Percentiles rank a stretch among this genome's conserved stretches.
Evolutionary conservation across 257 asterid species (phyloP).

Genomic region (Nicotiana tomentosiformis): DNA sequence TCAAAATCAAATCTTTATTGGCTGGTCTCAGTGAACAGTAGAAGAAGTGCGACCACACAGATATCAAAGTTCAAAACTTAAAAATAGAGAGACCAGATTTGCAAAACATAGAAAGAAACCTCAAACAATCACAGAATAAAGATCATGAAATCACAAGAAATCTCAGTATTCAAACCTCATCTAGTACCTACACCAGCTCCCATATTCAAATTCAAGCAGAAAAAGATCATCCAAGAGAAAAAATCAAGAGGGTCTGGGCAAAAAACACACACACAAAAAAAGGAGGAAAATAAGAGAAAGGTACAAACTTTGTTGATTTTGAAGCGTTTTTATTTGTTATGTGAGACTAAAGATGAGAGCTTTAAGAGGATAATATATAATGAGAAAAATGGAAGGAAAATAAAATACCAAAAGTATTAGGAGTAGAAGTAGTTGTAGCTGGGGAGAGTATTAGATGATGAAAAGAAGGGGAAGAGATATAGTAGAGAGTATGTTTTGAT

Average conservation of each 20-base stretch:
- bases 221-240: background rate
- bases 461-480: slow-evolving; percentile 8
- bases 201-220: background rate
- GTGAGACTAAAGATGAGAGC: background rate
- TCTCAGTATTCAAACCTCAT: slow-evolving; percentile 11
- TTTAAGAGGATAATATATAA: background rate
- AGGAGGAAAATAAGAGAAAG: background rate
- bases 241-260: background rate
- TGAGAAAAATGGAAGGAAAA: background rate
- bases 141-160: slow-evolving; percentile 46
- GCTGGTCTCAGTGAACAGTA: slow-evolving; percentile 40
- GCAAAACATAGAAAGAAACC: background rate
- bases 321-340: background rate
- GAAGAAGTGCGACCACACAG: background rate
- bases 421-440: background rate
- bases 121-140: slow-evolving; percentile 18
- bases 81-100: slow-evolving; percentile 31
- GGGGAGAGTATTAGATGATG: slow-evolving; percentile 16
- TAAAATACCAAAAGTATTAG: background rate
- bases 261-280: background rate
- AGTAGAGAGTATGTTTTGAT: slow-evolving; percentile 12
- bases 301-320: background rate
- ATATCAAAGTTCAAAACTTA: slow-evolving; percentile 7
- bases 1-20: slow-evolving; percentile 26
- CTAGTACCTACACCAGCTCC: background rate